Base-by-base conservation (phyloP, 768 basidiomycete species). In the Termitomyces eurrhizus region DNA sequence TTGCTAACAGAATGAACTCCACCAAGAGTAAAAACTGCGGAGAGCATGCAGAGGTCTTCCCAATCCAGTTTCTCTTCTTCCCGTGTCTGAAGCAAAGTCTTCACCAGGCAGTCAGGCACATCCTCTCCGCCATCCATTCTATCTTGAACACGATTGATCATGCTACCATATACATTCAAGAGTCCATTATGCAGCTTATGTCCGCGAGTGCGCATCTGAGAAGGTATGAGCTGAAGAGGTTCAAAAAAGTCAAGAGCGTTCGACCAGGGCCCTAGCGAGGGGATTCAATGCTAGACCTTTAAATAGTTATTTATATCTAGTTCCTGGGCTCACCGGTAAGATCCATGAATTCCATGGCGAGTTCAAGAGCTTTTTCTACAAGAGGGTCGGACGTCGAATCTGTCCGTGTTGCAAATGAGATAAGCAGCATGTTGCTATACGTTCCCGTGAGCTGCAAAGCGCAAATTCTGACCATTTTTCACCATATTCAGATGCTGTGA, bases 331-430 rank as follows among this genome's bases (percentile, higher is more conserved):
- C 35, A 65, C 64, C 64, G 8, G 64, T 65, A 21, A 67, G 75
- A 63, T 39, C 75, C 77, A 80, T 80, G 58, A 79, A 81, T 60
- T 80, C 80, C 13, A 70, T 70, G 8, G 74, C 73, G n/a, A 81
- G 64, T 7, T 64, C 58, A 7, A 80, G 69, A 16, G 73, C 72
- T 7, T 66, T 63, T 36, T 64, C 70, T 11, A 77, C 74, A 5
- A 78, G 63, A 0, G 78, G 74, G 58, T 80, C 71, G 24, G 68
- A 56, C 11, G 73, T 72, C 26, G 71, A 71, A 45, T 74, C 76
- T 0, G 77, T 79, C 6, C 79, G 77, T 14, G 69, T 75, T 0
- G 73, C 78, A 62, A 80, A 80, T 32, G 72, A 67, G 36, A 80
- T 69, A 0, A 72, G 73, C 12, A 80, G 67, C 76, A 80, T 80